Evolutionary conservation across 768 basidiomycete genomes (phyloP).

Genomic region (Panus rudis): DNA sequence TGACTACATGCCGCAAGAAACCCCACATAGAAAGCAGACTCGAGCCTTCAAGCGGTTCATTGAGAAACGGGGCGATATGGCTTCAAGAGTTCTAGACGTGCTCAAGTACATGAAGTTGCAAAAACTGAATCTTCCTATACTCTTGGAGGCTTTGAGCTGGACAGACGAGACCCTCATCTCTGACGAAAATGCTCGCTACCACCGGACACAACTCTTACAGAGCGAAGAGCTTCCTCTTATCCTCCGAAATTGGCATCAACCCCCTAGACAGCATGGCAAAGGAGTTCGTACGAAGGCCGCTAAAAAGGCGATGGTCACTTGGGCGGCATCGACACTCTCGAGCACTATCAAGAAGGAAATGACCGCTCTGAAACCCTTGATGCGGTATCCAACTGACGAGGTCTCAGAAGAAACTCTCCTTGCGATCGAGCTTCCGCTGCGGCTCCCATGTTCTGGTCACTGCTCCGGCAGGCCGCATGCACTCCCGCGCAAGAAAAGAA

Average conservation of each 20-base stretch:
- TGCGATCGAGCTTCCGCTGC: background rate
- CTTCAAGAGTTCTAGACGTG: background rate
- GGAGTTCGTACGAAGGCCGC: conserved; percentile 2
- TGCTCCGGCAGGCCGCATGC: conserved; percentile 1
- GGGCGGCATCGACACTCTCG: background rate
- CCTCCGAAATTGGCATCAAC: background rate
- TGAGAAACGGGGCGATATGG: conserved; percentile 3
- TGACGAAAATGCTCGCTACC: background rate
- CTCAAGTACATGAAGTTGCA: background rate
- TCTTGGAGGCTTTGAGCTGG: conserved; percentile 2
- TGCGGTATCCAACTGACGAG: background rate
- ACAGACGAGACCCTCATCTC: background rate
- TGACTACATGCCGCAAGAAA: too few species aligned
- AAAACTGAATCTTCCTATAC: background rate
- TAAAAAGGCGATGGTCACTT: background rate
- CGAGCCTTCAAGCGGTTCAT: conserved; percentile 1
- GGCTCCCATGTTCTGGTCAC: conserved; percentile 7
- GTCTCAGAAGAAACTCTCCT: conserved; percentile 5
- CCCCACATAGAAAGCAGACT: background rate
- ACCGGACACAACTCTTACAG: background rate
- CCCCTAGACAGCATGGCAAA: conserved; percentile 4
- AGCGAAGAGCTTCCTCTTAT: conserved; percentile 4
- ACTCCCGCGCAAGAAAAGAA: conserved; percentile 4
- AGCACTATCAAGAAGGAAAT: conserved; percentile 4
- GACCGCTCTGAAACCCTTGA: background rate